Evolutionary conservation across 805 yeast genomes (phyloP).

Genomic region (Lipomyces orientalis): DNA sequence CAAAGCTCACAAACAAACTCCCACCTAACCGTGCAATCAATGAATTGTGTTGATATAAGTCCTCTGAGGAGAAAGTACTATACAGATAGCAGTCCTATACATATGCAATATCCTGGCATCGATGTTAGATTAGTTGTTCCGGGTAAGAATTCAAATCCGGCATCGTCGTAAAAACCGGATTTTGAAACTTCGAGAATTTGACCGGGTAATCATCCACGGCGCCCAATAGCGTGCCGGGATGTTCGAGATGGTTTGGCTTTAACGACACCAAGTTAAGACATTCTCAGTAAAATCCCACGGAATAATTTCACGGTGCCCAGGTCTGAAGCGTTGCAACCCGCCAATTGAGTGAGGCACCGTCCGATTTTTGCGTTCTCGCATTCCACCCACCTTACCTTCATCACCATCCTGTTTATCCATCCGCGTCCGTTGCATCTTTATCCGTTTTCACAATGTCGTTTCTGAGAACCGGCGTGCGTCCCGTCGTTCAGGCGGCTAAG

Average conservation of each 20-base stretch:
- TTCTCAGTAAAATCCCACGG: not conserved
- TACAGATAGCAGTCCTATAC: not conserved
- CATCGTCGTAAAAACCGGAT: not conserved
- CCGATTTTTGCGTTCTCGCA: constrained; percentile 1
- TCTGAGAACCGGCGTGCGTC: constrained; percentile 40
- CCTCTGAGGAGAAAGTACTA: not conserved
- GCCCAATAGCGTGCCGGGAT: constrained; percentile 24
- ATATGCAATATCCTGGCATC: too few relatives aligned
- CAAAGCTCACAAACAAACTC: not conserved
- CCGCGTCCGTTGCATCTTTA: not conserved
- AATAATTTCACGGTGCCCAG: not conserved
- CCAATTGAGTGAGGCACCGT: not conserved
- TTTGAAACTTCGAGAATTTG: not conserved
- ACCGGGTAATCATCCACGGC: not conserved
- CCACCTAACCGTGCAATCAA: not conserved
- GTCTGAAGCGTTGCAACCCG: not conserved
- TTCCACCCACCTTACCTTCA: constrained; percentile 5
- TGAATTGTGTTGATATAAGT: not conserved
- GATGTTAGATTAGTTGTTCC: not conserved
- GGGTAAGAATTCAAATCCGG: not conserved
- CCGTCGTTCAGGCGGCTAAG: constrained; percentile 40
- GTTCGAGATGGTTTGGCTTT: not conserved
- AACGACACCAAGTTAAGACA: not conserved
- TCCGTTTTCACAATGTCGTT: constrained; percentile 40
- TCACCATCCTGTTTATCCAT: constrained; percentile 6